Base-by-base conservation (phyloP, 148 eudicot species). In the Rhododendron williamsianum region DNA sequence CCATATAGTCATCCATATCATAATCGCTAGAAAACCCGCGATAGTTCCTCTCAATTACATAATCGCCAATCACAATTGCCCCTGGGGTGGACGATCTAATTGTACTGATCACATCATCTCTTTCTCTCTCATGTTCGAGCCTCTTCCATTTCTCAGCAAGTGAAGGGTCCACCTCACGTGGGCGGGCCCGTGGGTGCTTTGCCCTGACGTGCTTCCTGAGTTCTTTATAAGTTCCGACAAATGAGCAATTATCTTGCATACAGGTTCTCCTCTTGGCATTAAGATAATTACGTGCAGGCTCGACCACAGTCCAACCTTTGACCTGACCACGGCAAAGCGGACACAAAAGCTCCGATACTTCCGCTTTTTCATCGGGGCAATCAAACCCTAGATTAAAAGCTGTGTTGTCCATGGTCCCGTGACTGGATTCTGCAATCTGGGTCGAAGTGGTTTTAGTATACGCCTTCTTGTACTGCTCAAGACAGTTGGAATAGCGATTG, bases 241-340 rank as follows among this genome's bases (percentile, higher is more conserved):
- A 95, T 1, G 91, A 89, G 88, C 98, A 95, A 18, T 88, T 90
- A 36, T 93, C 97, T 67, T 94, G 91, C 93, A 89, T 92, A 90
- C 98, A 95, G 18, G 90, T 88, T 48, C 95, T 91, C 82, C 88
- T 90, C 90, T 92, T 93, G 76, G 89, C 87, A 84, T 95, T 93
- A 58, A 94, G 89, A 91, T 84, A 86, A 77, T 89, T 89, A 36
- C 95, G 92, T 13, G 98, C 95, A 8, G 90, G 91, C 83, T 91
- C 92, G 72, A 94, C 93, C 73, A 94, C 91, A 9, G 98, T 94
- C 95, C 97, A 95, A 30, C 98, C 98, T 78, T 94, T 95, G 67
- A 95, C 98, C 87, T 93, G 94, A 25, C 98, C 95, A n/a, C 98
- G 95, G 81, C 98, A 95, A 38, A 94, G 93, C 6, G 98, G 97